Evolutionary conservation across 1,284 basidiomycete genomes (phyloP).

Genomic region (Cryptococcus floricola): DNA sequence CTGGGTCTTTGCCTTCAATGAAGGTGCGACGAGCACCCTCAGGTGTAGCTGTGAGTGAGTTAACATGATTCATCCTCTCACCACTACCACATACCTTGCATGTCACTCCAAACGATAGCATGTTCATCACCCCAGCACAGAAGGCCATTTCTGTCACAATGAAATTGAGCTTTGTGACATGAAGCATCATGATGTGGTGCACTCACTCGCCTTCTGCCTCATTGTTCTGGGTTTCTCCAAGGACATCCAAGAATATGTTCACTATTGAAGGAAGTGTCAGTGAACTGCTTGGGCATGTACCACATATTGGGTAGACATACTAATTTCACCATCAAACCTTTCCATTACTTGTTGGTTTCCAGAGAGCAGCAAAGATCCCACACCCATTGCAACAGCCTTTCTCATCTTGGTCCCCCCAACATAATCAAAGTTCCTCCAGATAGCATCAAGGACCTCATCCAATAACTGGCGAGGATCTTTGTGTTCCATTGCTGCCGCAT

Average conservation of each 20-base stretch:
- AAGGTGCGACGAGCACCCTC: slow-evolving; percentile 36
- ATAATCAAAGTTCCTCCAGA: slow-evolving; percentile 51
- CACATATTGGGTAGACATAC: slow-evolving; percentile 19
- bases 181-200: background rate
- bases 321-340: slow-evolving; percentile 46
- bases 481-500: slow-evolving; percentile 28
- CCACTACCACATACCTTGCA: slow-evolving; percentile 24
- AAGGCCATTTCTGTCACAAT: slow-evolving; percentile 11
- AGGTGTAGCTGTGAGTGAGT: slow-evolving; percentile 20
- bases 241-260: slow-evolving; percentile 85
- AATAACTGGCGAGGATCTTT: slow-evolving; percentile 33
- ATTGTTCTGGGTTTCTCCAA: slow-evolving; percentile 72
- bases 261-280: slow-evolving; percentile 56
- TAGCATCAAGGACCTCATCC: slow-evolving; percentile 45
- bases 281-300: background rate
- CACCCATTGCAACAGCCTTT: slow-evolving; percentile 48
- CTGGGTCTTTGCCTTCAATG: slow-evolving; percentile 42
- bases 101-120: slow-evolving; percentile 30
- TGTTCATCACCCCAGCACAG: slow-evolving; percentile 39
- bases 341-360: slow-evolving; percentile 75
- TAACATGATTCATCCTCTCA: background rate
- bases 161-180: background rate
- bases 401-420: slow-evolving; percentile 43
- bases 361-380: slow-evolving; percentile 41
- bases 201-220: slow-evolving; percentile 48